Percentiles rank a stretch among this genome's conserved stretches.
Evolutionary conservation across 2,329 filamentous ascomycete species (phyloP).

Genomic region (Colletotrichum nymphaeae): DNA sequence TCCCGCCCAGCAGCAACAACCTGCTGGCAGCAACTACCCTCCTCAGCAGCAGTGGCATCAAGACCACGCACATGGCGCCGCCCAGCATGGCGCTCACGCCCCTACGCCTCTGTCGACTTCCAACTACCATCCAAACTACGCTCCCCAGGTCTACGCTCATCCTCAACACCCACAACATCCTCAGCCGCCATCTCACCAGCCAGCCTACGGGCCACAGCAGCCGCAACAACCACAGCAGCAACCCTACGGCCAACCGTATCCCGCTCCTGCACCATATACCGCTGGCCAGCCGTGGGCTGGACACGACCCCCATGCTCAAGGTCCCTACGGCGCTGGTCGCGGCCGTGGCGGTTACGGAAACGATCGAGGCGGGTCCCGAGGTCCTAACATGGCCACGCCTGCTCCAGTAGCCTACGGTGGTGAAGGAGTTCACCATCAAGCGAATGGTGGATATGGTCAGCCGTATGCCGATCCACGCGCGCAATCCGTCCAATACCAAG

Average conservation of each 20-base stretch:
- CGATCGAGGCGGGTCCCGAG: constrained; percentile 55
- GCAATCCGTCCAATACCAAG: constrained; percentile 42
- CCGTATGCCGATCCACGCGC: constrained; percentile 55
- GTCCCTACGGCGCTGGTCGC: constrained; percentile 51
- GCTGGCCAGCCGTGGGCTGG: constrained; percentile 49
- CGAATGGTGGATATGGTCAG: constrained; percentile 50
- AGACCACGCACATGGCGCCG: constrained; percentile 50
- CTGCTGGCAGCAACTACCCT: constrained; percentile 50
- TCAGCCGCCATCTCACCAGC: constrained; percentile 50
- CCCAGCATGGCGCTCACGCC: constrained; percentile 53
- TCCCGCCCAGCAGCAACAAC: constrained; percentile 50
- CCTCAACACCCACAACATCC: constrained; percentile 46
- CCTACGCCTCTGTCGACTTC: constrained; percentile 61
- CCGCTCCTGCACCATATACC: constrained; percentile 45
- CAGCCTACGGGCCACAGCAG: constrained; percentile 55
- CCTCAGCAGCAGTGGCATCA: constrained; percentile 54
- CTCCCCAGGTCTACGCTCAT: constrained; percentile 63
- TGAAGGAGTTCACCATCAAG: constrained; percentile 44
- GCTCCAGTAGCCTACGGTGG: constrained; percentile 47
- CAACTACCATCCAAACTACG: constrained; percentile 70
- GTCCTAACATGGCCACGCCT: constrained; percentile 46
- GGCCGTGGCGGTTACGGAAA: constrained; percentile 56
- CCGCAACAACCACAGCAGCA: constrained; percentile 50
- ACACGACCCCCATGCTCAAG: constrained; percentile 47
- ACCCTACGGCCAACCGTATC: constrained; percentile 50